Evolutionary conservation across 768 basidiomycete species (phyloP), one percentile per base, ranked within the genome.

Genomic region (Dacryopinax spathularia): DNA sequence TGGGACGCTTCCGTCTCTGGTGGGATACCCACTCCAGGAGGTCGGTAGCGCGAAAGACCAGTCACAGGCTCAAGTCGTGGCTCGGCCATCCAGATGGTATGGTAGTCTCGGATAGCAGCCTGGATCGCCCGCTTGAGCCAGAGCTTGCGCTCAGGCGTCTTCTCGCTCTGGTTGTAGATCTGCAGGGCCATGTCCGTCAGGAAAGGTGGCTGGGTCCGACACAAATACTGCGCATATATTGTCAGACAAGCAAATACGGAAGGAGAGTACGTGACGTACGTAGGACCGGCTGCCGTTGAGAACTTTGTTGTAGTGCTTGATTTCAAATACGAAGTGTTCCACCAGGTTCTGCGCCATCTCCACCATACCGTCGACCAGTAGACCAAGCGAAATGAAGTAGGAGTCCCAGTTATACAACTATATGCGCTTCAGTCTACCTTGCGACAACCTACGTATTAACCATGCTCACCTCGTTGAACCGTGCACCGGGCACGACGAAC

Each of bases 1-100:
- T 99, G 96, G 6, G 88, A 88, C 1, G 96, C 96, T 74, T 99
- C 96, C 0, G 96, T 99, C 77, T 99, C 96, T 0, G 96, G 96
- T 13, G 95, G 96, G 64, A 99, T 96, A 31, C 96, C 96, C 10
- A 91, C 72, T 15, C 96, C 96, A 65, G 88, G 91, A 9, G 95
- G 95, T 31, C 94, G 86, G 76, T 86, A 99, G 59, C 96, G 85
- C 0, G 94, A 96, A 16, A 99, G 82, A 27, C 96, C 95, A 16
- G 93, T 92, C 75, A 89, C 89, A 44, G 87, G 86, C 73, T 99
- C 94, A 69, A 98, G 87, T 25, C 96, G 88, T 29, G 95, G 96
- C 71, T 88, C 86, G 1, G 91, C 87, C 66, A 94, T 86, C 96
- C 96, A 99, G 67, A 98, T 84, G 39, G 89, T 91, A 76, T 99